Evolutionary conservation across 345 rosid species (phyloP), one percentile per base, ranked within the genome.

Genomic region (Euclidium syriacum): DNA sequence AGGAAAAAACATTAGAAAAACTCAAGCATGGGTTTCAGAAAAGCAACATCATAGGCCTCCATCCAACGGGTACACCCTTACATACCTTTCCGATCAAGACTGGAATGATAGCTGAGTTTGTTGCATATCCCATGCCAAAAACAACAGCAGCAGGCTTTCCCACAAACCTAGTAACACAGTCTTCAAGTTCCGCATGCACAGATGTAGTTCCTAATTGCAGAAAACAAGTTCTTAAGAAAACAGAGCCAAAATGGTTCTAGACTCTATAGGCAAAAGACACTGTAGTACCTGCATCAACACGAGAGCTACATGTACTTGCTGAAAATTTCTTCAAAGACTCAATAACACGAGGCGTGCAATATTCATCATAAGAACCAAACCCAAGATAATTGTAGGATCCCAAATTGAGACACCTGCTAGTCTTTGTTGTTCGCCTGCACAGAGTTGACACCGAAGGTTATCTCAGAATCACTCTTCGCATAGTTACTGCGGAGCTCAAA

Each of bases 381-480:
- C 96, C 98, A 52, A 91, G 95, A 72, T 91, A 91, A 62, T 91
- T 91, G 74, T 88, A 88, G 1, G 95, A 86, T 34, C 95, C 98
- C 85, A 91, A 78, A 73, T 91, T 91, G 22, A 91, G 91, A 51
- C 98, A 91, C 67, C 75, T 83, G 38, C 19, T 86, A 62, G 62
- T 47, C 7, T 91, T 88, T 8, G 80, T 46, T 18, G 95, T 84
- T 71, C 96, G 86, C 71, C 98, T 91, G 79, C 80, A 69, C 4
- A 16, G 5, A 67, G 38, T 67, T 11, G 23, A 14, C 32, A 52
- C 35, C 50, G 7, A 63, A 63, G 6, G 27, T 7, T 51, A 17
- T 26, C 39, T 25, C 26, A 10, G 38, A 3, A 17, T 48, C 46
- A 33, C 27, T 34, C 43, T 10, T 46, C 0, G n/a, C 27, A 46